Evolutionary conservation across 1,284 basidiomycete genomes (phyloP).

Genomic region (Serendipita sp.): DNA sequence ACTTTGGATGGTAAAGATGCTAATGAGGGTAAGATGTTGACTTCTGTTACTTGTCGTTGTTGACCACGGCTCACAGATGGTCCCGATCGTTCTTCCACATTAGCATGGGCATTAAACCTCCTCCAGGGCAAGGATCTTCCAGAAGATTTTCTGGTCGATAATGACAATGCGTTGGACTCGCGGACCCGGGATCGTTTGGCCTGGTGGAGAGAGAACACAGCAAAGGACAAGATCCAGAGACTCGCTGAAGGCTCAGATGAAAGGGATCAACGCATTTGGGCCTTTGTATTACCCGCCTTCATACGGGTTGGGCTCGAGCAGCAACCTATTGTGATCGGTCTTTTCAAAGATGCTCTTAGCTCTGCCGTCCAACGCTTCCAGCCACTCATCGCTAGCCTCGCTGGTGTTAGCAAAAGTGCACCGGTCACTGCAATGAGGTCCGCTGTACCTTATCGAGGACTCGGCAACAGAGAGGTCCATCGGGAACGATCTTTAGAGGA

Average conservation of each 20-base stretch:
- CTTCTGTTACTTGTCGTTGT: background rate
- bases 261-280: slow-evolving; percentile 56
- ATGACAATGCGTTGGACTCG: slow-evolving; percentile 49
- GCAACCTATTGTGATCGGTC: slow-evolving; percentile 29
- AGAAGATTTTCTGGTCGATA: slow-evolving; percentile 40
- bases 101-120: background rate
- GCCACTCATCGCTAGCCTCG: slow-evolving; percentile 48
- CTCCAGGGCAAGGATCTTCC: slow-evolving; percentile 18
- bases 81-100: background rate
- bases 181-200: slow-evolving; percentile 42
- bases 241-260: slow-evolving; percentile 39
- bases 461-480: slow-evolving; percentile 17
- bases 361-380: slow-evolving; percentile 54
- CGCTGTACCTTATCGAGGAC: slow-evolving; percentile 6
- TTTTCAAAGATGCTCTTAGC: slow-evolving; percentile 49
- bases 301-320: slow-evolving; percentile 40
- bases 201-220: slow-evolving; percentile 42
- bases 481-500: slow-evolving; percentile 32
- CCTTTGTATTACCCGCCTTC: slow-evolving; percentile 49
- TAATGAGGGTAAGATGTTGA: slow-evolving; percentile 3
- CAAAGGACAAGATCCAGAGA: slow-evolving; percentile 11
- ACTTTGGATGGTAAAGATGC: slow-evolving; percentile 9
- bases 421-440: slow-evolving; percentile 25
- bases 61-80: background rate
- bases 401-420: slow-evolving; percentile 42